Conservation (phyloP, 768 basidiomycete species). For the Hemileccinum impolitum region DNA sequence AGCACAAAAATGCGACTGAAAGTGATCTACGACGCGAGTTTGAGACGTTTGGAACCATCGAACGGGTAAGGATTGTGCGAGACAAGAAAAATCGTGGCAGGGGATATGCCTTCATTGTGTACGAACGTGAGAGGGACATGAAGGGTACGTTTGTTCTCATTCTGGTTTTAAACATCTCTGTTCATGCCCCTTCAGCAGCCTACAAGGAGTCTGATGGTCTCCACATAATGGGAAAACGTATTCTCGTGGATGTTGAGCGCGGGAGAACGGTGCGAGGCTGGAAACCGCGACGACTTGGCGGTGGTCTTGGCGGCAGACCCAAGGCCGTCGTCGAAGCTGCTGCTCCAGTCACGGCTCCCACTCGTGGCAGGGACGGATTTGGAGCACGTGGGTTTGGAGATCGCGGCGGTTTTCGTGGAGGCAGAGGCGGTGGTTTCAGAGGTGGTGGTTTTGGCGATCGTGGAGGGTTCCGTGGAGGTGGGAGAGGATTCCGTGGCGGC, state of each 20-base stretch:
- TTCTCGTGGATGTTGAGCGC: slow-evolving; percentile 96
- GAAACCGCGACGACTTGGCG: slow-evolving; percentile 95
- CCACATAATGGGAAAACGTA: slow-evolving; percentile 92
- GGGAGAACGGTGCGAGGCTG: slow-evolving; percentile 97
- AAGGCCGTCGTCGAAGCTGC: slow-evolving; percentile 57
- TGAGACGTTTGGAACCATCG: slow-evolving; percentile 91
- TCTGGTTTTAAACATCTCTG: slow-evolving; percentile 12
- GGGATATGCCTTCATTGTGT: slow-evolving; percentile 97
- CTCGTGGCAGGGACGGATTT: slow-evolving; percentile 38
- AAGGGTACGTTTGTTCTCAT: slow-evolving; percentile 60
- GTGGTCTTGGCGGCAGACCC: slow-evolving; percentile 98
- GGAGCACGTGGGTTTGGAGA: slow-evolving; percentile 41
- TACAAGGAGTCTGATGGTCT: slow-evolving; percentile 99
- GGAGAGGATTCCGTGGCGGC: slow-evolving; percentile 36
- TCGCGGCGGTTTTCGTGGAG: slow-evolving; percentile 39
- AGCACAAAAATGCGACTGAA: slow-evolving; percentile 93
- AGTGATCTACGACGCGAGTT: slow-evolving; percentile 93
- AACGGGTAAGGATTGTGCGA: slow-evolving; percentile 88
- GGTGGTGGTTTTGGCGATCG: slow-evolving; percentile 42
- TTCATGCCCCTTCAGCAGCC: slow-evolving; percentile 53
- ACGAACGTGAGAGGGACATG: slow-evolving; percentile 98
- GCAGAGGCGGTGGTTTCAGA: slow-evolving; percentile 42
- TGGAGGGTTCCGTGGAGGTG: slow-evolving; percentile 41
- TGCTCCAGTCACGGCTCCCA: slow-evolving; percentile 26
- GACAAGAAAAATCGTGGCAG: slow-evolving; percentile 85